Evolutionary conservation across 1,139 yeast genomes (phyloP).

Genomic region (Pichia sp.): DNA sequence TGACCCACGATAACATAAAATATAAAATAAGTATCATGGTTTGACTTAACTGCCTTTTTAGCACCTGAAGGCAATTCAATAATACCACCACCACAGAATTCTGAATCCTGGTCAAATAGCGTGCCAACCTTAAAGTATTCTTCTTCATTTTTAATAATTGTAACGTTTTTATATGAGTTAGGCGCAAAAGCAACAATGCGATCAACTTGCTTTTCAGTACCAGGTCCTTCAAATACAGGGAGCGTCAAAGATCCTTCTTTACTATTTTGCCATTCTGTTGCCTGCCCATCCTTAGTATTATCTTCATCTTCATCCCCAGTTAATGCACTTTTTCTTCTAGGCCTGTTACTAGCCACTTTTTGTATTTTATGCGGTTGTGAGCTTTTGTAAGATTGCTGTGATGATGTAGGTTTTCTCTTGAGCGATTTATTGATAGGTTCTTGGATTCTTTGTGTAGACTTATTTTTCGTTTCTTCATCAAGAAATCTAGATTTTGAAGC

Average conservation of each 20-base stretch:
- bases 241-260: constrained; percentile 37
- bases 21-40: constrained; percentile 63
- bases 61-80: constrained; percentile 63
- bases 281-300: no score
- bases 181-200: constrained; percentile 69
- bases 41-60: constrained; percentile 53
- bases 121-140: constrained; percentile 62
- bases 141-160: constrained; percentile 37
- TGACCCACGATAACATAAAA: constrained; percentile 71
- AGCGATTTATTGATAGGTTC: no score
- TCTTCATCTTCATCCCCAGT: constrained; percentile 20
- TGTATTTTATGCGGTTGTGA: no score
- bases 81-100: constrained; percentile 71
- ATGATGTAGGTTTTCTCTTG: no score
- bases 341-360: no score
- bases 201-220: constrained; percentile 37
- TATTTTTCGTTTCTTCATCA: no score
- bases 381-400: no score
- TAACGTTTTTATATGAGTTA: constrained; percentile 44
- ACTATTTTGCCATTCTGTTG: constrained; percentile 50
- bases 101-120: constrained; percentile 60
- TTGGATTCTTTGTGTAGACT: no score
- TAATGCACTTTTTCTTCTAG: no score
- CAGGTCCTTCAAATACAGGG: constrained; percentile 50
- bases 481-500: no score